phyloP scores from a whole-genome alignment of 2,329 filamentous ascomycete species.

The Fusarium humuli region DNA sequence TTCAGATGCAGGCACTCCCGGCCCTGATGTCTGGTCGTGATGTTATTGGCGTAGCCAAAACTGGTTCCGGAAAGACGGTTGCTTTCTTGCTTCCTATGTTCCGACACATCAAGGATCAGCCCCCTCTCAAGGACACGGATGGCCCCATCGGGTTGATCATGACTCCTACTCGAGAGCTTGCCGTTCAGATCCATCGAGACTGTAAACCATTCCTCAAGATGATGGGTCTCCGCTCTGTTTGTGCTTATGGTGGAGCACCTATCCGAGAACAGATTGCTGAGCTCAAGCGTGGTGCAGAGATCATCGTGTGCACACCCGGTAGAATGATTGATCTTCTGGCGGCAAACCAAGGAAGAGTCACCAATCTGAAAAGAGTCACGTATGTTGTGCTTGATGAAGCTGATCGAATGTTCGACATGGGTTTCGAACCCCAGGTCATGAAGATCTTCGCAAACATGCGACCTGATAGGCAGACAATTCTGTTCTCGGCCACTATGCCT shows the following conservation, averaged over 20 bases:
- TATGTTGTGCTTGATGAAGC: slow-evolving; percentile 98
- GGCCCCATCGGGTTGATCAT: slow-evolving; percentile 90
- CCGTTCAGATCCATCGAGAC: slow-evolving; percentile 92
- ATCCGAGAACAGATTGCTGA: slow-evolving; percentile 99
- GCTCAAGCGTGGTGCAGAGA: slow-evolving; percentile 92
- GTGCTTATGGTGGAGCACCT: slow-evolving; percentile 92
- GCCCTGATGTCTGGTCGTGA: slow-evolving; percentile 96
- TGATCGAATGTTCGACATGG: slow-evolving; percentile 99
- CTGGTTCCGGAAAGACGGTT: slow-evolving; percentile 96
- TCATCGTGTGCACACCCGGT: slow-evolving; percentile 94
- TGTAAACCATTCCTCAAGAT: slow-evolving; percentile 94
- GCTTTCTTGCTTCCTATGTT: slow-evolving; percentile 98
- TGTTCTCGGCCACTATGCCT: slow-evolving; percentile 97
- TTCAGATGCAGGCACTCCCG: slow-evolving; percentile 94
- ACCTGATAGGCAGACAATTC: slow-evolving; percentile 90
- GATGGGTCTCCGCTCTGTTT: slow-evolving; percentile 85
- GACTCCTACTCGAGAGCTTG: slow-evolving; percentile 93
- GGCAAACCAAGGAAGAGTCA: slow-evolving; percentile 93
- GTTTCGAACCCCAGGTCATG: slow-evolving; percentile 97
- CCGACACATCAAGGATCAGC: slow-evolving; percentile 95
- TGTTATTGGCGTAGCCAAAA: slow-evolving; percentile 96
- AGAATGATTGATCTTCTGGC: slow-evolving; percentile 95
- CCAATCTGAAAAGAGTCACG: slow-evolving; percentile 87
- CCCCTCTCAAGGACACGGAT: slow-evolving; percentile 82
- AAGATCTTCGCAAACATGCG: slow-evolving; percentile 94